Base-by-base conservation (phyloP, 139 green algal genomes). In the Coelastrella sp. region DNA sequence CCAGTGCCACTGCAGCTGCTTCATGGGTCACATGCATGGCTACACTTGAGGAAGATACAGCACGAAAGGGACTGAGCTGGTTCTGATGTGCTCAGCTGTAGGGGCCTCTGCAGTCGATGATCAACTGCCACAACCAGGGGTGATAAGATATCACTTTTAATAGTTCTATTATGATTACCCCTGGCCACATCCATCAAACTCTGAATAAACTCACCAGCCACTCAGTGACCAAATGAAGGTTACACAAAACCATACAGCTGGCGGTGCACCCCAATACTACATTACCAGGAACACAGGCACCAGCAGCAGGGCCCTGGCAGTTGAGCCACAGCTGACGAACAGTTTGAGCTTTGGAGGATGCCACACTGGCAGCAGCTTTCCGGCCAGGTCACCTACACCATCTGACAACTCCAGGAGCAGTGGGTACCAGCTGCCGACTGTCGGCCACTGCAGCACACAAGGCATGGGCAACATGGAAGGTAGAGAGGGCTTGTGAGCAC, bases 351-450 rank as follows among this genome's bases (percentile, higher is more conserved):
- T 7, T 6, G 15, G 14, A 8, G 56, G 57, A 1, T 19, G 25
- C 56, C 78, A 70, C 17, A 66, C 14, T 17, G 19, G 78, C 78
- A 84, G 56, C 56, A 70, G 49, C 56, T 65, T 84, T 10, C 56
- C 78, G 7, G 56, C 20, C 11, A 84, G 56, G 56, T 84, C 78
- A 68, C 17, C 78, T 19, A 84, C 49, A 0, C 56, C 78, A 20
- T 35, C 35, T 35, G 78, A 49, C 27, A 27, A 22, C 78, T 68
- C 15, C 78, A 84, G 78, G 7, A 84, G 78, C 78, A 84, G 78
- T 12, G 17, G 35, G 56, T 82, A 82, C 78, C 78, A 84, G 78
- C 78, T 84, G 78, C 56, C 78, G 12, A 65, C 49, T 7, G 15
- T 19, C 1, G 78, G 56, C 35, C 49, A 66, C 78, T 84, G 78